A percentile compares a stretch with the other conserved stretches of the same genome.
Evolutionary conservation across 2,329 filamentous ascomycete genomes (phyloP).

Genomic region (Dissoconium aciculare): DNA sequence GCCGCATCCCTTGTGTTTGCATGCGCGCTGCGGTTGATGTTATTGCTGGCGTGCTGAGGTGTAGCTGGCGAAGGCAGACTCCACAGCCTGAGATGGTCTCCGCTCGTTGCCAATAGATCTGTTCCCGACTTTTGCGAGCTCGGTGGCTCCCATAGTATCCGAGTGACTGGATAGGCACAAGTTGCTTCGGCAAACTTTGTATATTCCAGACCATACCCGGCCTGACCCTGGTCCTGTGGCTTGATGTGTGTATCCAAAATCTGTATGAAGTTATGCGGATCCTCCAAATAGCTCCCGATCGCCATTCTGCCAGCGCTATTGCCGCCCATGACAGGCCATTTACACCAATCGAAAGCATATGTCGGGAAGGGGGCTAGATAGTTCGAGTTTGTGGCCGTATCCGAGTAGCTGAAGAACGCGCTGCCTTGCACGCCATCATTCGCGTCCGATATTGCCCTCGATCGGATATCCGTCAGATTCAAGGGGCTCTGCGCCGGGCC

Average conservation of each 20-base stretch:
- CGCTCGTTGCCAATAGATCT: slow-evolving; percentile 85
- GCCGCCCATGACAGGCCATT: slow-evolving; percentile 67
- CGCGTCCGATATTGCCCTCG: slow-evolving; percentile 66
- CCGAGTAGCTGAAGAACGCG: slow-evolving; percentile 48
- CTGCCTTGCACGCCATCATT: slow-evolving; percentile 53
- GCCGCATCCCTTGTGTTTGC: slow-evolving; percentile 44
- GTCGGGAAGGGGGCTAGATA: slow-evolving; percentile 89
- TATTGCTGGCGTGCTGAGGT: slow-evolving; percentile 47
- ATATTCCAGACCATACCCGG: slow-evolving; percentile 72
- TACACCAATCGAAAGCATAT: slow-evolving; percentile 98
- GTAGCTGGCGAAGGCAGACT: slow-evolving; percentile 49
- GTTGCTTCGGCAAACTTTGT: slow-evolving; percentile 89
- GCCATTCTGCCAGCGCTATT: slow-evolving; percentile 84
- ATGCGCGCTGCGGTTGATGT: slow-evolving; percentile 50
- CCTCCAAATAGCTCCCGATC: slow-evolving; percentile 89
- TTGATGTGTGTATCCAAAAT: slow-evolving; percentile 78
- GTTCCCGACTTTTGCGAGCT: slow-evolving; percentile 91
- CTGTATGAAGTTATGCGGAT: slow-evolving; percentile 98
- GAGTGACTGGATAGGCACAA: slow-evolving; percentile 92
- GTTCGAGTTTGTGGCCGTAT: slow-evolving; percentile 63
- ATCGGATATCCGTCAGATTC: slow-evolving; percentile 80
- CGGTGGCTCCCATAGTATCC: slow-evolving; percentile 89
- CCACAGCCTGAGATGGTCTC: slow-evolving; percentile 87
- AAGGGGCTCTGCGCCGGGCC: slow-evolving; percentile 71
- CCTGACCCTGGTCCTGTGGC: slow-evolving; percentile 51